Conservation (phyloP, 2,329 filamentous ascomycete species). For the Penicillium sp. region DNA sequence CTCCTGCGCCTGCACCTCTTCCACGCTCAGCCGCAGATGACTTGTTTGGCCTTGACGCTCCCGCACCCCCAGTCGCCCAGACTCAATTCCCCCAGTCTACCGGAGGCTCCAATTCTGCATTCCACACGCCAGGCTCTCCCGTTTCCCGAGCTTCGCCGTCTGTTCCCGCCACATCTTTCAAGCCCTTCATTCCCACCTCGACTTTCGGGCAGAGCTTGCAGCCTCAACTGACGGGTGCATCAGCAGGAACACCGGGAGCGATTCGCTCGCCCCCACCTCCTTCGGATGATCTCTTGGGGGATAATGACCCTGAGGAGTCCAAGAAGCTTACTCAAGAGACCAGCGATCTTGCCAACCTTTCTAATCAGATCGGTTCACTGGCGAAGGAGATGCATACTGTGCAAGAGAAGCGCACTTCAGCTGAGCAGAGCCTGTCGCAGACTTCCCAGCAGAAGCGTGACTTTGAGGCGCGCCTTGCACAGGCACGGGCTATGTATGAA, state of each 20-base stretch:
- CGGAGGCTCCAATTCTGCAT: conserved; percentile 67
- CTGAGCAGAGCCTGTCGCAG: conserved; percentile 81
- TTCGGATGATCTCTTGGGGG: conserved; percentile 85
- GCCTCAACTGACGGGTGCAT: conserved; percentile 73
- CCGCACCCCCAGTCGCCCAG: conserved; percentile 56
- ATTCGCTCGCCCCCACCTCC: conserved; percentile 53
- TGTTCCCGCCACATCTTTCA: conserved; percentile 64
- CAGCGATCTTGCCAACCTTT: conserved; percentile 90
- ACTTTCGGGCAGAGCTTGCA: conserved; percentile 85
- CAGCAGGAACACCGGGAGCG: conserved; percentile 39
- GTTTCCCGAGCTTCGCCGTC: conserved; percentile 46
- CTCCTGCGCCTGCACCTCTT: conserved; percentile 45
- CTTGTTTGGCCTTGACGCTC: conserved; percentile 85
- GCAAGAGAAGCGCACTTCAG: conserved; percentile 75
- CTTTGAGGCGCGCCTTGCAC: conserved; percentile 84
- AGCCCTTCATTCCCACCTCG: conserved; percentile 89
- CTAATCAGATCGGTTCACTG: conserved; percentile 89
- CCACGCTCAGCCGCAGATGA: conserved; percentile 86
- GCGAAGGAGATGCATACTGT: conserved; percentile 94
- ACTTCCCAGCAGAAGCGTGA: conserved; percentile 86
- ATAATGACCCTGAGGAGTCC: conserved; percentile 84
- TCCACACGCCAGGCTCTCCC: conserved; percentile 58
- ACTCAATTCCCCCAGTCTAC: conserved; percentile 68
- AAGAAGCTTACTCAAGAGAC: conserved; percentile 88
- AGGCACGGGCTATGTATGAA: conserved; percentile 86